Evolutionary conservation across 306 rosid species (phyloP), one percentile per base, ranked within the genome.

Genomic region (Coriaria nepalensis): DNA sequence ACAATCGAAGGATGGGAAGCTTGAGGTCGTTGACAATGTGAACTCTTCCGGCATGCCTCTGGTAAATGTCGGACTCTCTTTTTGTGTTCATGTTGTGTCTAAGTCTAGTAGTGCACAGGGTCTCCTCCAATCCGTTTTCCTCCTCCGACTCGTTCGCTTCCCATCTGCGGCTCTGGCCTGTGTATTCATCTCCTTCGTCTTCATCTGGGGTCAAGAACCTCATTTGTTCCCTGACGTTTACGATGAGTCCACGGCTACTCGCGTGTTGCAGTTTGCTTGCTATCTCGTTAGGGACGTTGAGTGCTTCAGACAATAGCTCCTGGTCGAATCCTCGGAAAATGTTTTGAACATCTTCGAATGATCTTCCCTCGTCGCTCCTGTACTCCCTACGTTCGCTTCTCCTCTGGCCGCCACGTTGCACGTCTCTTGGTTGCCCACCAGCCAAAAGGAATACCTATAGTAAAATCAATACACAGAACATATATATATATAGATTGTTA

Each of bases 301-400:
- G 54, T 6, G 68, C 68, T 37, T 62, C 61, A 8, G 68, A 40
- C 6, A 62, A 42, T 11, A 62, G 14, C 14, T 62, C 68, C 10
- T 12, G 37, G 12, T 42, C 59, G 6, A 62, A 40, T 36, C 47
- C 68, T 6, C 0, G 13, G 12, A 39, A 62, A 29, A 62, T 9
- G 53, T 52, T 62, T 13, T 32, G 33, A 7, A 62, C 32, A n/a
- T 49, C 46, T 0, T 48, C 44, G 9, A 32, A 12, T 10, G 9
- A 11, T 15, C 40, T 9, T 48, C 35, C 35, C 46, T 32, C 6
- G 33, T 38, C 47, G 15, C 7, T 34, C 37, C 42, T n/a, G 36
- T 14, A 20, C 29, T 20, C 29, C 29, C 29, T 20, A 20, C 29
- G 29, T 42, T 37, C 34, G 37, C 12, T 33, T 12, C 7, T 46